Evolutionary conservation across 441 rosid genomes (phyloP).

Genomic region (Gossypium armourianum): DNA sequence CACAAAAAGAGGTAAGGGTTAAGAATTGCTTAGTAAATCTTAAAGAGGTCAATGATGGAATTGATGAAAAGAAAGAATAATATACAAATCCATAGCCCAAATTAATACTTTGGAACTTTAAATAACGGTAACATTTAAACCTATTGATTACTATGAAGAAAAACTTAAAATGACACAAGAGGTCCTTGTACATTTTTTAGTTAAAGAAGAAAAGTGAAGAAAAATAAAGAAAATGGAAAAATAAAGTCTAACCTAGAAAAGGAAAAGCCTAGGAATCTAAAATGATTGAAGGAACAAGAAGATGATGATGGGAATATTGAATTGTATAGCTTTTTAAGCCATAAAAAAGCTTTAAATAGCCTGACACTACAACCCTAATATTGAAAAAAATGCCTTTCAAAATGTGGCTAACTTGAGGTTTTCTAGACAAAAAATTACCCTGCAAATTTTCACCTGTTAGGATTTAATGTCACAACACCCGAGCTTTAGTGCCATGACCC

Average conservation of each 20-base stretch:
- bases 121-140: no score
- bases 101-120: no score
- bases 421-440: background rate
- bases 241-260: background rate
- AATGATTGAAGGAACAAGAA: background rate
- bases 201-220: background rate
- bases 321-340: background rate
- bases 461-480: background rate
- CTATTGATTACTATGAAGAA: background rate
- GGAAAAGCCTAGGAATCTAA: background rate
- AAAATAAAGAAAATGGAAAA: background rate
- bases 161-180: background rate
- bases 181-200: background rate
- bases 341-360: no score
- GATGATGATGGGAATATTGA: background rate
- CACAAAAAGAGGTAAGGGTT: background rate
- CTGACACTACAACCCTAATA: no score
- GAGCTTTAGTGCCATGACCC: background rate
- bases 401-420: background rate
- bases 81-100: background rate
- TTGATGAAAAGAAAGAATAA: background rate
- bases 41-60: background rate
- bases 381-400: no score
- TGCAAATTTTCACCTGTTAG: background rate
- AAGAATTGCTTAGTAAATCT: background rate